phyloP scores from a whole-genome alignment of 2,329 filamentous ascomycete genomes.

The Fusarium dimerum region DNA sequence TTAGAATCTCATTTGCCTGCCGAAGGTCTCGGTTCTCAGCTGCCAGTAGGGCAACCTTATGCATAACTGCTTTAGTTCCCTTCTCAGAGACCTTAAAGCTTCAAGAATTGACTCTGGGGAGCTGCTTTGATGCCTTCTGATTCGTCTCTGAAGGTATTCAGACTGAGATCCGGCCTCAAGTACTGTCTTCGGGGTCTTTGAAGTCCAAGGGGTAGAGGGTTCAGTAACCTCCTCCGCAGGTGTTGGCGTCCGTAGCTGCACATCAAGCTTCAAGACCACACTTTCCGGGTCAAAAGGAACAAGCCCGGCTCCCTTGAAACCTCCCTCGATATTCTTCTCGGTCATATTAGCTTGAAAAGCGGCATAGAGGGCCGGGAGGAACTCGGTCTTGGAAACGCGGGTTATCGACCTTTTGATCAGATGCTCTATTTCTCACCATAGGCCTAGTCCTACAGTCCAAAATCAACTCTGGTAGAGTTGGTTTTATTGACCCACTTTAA shows the following conservation, averaged over 20 bases:
- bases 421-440: neutral
- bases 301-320: neutral
- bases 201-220: neutral
- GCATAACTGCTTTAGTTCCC: neutral
- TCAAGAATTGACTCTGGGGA: neutral
- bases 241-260: neutral
- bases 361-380: constrained; percentile 1
- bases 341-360: neutral
- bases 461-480: no score
- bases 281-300: constrained; percentile 3
- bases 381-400: neutral
- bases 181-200: neutral
- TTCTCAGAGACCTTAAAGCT: neutral
- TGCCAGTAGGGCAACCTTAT: neutral
- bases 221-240: neutral
- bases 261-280: constrained; percentile 1
- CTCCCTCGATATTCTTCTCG: neutral
- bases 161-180: neutral
- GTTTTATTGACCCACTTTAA: no score
- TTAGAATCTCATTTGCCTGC: neutral
- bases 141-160: neutral
- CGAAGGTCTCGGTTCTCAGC: neutral
- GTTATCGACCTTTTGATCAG: constrained; percentile 1
- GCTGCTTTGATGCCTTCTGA: neutral
- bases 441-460: no score